Percentiles rank a stretch among this genome's conserved stretches.
Conservation (phyloP, 768 basidiomycete genomes). For the Lentinula detonsa region DNA sequence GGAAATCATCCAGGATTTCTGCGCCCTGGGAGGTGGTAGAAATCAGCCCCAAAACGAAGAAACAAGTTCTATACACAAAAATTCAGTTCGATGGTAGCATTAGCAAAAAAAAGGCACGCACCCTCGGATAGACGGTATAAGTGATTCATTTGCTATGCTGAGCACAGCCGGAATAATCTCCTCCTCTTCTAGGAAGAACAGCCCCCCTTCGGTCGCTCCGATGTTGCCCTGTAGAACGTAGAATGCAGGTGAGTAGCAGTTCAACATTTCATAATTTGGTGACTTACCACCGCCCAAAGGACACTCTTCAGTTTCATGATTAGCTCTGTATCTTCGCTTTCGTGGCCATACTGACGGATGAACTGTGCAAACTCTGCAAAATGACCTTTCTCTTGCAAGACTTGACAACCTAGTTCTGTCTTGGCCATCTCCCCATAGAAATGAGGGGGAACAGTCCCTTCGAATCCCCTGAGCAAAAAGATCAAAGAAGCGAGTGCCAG, state of each 20-base stretch:
- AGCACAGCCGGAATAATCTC: conserved; percentile 88
- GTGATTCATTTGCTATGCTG: conserved; percentile 86
- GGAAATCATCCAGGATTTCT: conserved; percentile 87
- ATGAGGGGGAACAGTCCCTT: conserved; percentile 86
- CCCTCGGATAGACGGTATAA: conserved; percentile 91
- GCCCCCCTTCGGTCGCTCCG: conserved; percentile 82
- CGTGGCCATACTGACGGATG: conserved; percentile 80
- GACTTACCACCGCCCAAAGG: conserved; percentile 90
- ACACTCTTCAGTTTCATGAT: conserved; percentile 91
- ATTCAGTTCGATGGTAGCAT: not conserved
- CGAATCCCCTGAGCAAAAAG: conserved; percentile 50
- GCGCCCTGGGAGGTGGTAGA: conserved; percentile 90
- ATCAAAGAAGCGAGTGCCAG: not conserved
- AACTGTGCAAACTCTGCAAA: conserved; percentile 89
- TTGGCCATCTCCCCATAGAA: conserved; percentile 99
- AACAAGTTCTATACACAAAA: conserved; percentile 71
- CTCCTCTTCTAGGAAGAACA: conserved; percentile 94
- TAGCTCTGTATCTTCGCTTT: conserved; percentile 76
- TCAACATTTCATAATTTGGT: not conserved
- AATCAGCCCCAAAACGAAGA: conserved; percentile 90
- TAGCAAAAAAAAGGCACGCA: conserved; percentile 30
- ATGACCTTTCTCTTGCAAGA: conserved; percentile 85
- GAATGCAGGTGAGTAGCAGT: not conserved
- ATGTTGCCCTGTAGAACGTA: conserved; percentile 72
- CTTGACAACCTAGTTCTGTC: conserved; percentile 90